Conservation (phyloP, 2,329 filamentous ascomycete genomes). For the Magnaporthiopsis incrustans region DNA sequence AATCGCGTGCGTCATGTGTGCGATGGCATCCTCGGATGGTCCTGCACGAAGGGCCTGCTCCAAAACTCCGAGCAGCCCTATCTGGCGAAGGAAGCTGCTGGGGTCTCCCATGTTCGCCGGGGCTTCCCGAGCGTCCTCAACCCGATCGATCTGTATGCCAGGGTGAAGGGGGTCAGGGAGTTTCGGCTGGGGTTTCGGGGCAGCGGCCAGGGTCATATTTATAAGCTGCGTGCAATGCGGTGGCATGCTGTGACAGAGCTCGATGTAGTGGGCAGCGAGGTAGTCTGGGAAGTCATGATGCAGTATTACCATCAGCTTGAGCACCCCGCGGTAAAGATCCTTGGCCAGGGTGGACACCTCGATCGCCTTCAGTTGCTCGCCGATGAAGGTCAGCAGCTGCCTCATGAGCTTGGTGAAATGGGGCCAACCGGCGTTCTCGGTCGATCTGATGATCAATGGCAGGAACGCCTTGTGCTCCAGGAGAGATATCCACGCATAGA, state of each 20-base stretch:
- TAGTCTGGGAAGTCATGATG: conserved; percentile 96
- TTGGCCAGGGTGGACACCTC: conserved; percentile 63
- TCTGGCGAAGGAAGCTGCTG: conserved; percentile 42
- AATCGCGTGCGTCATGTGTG: conserved; percentile 68
- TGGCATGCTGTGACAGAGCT: conserved; percentile 73
- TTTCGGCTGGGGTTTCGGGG: conserved; percentile 58
- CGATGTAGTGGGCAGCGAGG: conserved; percentile 76
- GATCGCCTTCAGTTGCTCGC: conserved; percentile 69
- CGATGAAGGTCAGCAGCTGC: conserved; percentile 64
- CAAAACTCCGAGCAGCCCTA: conserved; percentile 50
- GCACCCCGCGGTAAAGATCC: conserved; percentile 74
- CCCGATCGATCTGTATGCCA: conserved; percentile 66
- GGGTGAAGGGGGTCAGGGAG: conserved; percentile 66
- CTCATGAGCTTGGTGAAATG: conserved; percentile 67
- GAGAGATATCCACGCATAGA: conserved; percentile 76
- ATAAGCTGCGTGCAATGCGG: conserved; percentile 79
- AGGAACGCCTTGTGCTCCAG: conserved; percentile 81
- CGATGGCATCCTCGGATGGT: conserved; percentile 63
- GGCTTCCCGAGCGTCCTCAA: conserved; percentile 64
- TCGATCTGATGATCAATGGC: conserved; percentile 63
- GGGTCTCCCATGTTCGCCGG: conserved; percentile 60
- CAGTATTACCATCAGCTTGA: conserved; percentile 76
- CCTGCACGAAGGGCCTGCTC: conserved; percentile 53
- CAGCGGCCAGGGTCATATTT: conserved; percentile 80
- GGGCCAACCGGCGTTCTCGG: conserved; percentile 65